Evolutionary conservation across 208 protist genomes (phyloP).

Genomic region (Leishmania arabica): DNA sequence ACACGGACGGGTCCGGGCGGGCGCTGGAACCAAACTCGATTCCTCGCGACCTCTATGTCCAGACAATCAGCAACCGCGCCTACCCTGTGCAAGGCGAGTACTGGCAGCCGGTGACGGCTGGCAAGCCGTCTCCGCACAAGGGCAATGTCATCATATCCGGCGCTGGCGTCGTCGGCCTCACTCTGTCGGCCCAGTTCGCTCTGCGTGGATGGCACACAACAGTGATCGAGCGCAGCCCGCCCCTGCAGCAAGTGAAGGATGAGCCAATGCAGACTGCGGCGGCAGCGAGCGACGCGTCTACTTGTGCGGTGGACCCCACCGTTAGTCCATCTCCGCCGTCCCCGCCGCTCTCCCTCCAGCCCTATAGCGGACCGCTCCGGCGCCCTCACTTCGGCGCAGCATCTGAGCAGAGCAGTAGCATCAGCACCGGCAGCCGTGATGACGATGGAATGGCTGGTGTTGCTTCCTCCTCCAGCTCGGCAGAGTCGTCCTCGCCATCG

Average conservation of each 20-base stretch:
- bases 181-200: conserved; percentile 62
- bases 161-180: conserved; percentile 85
- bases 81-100: conserved; percentile 79
- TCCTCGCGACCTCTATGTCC: conserved; percentile 71
- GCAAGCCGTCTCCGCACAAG: conserved; percentile 75
- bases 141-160: conserved; percentile 86
- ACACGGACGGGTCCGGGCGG: conserved; percentile 85
- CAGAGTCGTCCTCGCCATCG: conserved; percentile 6
- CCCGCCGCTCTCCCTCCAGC: neutral
- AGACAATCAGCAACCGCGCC: conserved; percentile 87
- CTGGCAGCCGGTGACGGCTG: conserved; percentile 80
- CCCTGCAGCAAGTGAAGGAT: conserved; percentile 25
- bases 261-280: conserved; percentile 13
- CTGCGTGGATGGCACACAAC: conserved; percentile 88
- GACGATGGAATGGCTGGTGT: neutral
- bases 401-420: neutral
- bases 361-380: conserved; percentile 22
- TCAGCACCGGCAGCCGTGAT: conserved; percentile 2
- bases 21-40: conserved; percentile 55
- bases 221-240: conserved; percentile 65
- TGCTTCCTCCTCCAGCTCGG: neutral
- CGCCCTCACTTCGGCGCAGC: conserved; percentile 27
- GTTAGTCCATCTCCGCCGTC: neutral
- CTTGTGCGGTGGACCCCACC: neutral
- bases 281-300: neutral